Conservation (phyloP, 192 early-diverging fungal species). For the Globomyces pollinis-pini region DNA sequence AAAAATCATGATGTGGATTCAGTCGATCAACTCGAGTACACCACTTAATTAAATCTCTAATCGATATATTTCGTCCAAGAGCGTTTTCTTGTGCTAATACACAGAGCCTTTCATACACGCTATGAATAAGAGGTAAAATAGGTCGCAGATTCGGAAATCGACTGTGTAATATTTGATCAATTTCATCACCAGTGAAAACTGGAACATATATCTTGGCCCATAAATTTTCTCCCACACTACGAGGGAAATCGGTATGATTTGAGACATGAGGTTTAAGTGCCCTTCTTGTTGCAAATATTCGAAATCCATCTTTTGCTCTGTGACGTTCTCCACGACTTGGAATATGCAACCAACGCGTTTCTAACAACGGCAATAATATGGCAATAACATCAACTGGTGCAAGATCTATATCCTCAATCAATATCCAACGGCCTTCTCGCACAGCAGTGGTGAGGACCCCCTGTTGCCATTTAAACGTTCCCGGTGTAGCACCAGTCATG, state of each 20-base stretch:
- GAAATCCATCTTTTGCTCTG: conserved; percentile 75
- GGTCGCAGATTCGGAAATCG: conserved; percentile 40
- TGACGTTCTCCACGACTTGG: conserved; percentile 83
- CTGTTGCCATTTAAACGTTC: conserved; percentile 90
- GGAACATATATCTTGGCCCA: conserved; percentile 76
- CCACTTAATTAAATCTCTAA: conserved; percentile 90
- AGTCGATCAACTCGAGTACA: conserved; percentile 54
- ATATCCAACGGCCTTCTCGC: conserved; percentile 80
- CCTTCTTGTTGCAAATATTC: conserved; percentile 80
- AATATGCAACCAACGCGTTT: conserved; percentile 83
- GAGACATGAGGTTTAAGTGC: too few relatives aligned
- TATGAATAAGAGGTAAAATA: not conserved
- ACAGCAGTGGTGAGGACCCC: conserved; percentile 92
- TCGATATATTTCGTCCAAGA: conserved; percentile 54
- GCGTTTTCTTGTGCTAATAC: conserved; percentile 1
- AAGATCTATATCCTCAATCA: conserved; percentile 95
- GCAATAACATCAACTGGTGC: conserved; percentile 92
- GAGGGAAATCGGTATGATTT: not conserved
- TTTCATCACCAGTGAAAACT: conserved; percentile 51
- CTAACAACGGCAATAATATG: conserved; percentile 83
- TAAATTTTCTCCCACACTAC: conserved; percentile 28
- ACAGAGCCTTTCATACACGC: not conserved
- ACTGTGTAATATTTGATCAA: conserved; percentile 52
- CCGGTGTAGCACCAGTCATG: conserved; percentile 82
- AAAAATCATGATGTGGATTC: too few relatives aligned